phyloP scores from a whole-genome alignment of 345 rosid genomes.

The Salix brachista region DNA sequence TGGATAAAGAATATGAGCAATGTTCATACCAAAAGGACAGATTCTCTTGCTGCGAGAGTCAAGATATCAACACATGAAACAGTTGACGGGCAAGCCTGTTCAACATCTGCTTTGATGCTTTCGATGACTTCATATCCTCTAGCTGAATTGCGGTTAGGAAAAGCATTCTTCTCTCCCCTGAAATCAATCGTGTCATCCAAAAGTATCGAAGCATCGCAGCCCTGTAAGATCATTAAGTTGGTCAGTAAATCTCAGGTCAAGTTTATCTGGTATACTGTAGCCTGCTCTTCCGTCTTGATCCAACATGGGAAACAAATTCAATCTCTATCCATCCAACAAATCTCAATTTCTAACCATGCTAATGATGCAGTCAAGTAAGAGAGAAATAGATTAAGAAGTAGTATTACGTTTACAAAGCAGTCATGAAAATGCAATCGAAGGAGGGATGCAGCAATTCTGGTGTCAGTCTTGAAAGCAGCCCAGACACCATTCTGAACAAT shows the following conservation, averaged over 20 bases:
- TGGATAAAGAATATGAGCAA: not conserved
- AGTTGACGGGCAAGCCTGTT: slow-evolving; percentile 55
- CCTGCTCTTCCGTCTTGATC: no score
- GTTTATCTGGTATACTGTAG: no score
- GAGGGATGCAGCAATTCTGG: slow-evolving; percentile 80
- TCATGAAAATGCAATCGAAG: slow-evolving; percentile 86
- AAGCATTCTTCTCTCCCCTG: slow-evolving; percentile 67
- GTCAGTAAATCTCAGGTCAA: not conserved
- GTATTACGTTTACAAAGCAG: slow-evolving; percentile 64
- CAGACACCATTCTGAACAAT: slow-evolving; percentile 58
- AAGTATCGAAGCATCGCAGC: slow-evolving; percentile 78
- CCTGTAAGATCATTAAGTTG: slow-evolving; percentile 24
- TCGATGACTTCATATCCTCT: slow-evolving; percentile 80
- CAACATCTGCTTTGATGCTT: slow-evolving; percentile 59
- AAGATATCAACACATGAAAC: slow-evolving; percentile 79
- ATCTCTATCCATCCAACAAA: no score
- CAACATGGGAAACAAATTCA: no score
- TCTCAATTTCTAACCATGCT: no score
- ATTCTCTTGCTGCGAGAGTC: slow-evolving; percentile 79
- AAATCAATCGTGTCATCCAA: slow-evolving; percentile 58
- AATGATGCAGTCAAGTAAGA: not conserved
- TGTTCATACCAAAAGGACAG: slow-evolving; percentile 46
- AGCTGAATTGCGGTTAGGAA: slow-evolving; percentile 60
- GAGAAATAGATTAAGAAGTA: not conserved
- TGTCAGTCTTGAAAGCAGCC: slow-evolving; percentile 56